phyloP scores from a whole-genome alignment of 768 basidiomycete genomes.

The Amanita molliuscula region DNA sequence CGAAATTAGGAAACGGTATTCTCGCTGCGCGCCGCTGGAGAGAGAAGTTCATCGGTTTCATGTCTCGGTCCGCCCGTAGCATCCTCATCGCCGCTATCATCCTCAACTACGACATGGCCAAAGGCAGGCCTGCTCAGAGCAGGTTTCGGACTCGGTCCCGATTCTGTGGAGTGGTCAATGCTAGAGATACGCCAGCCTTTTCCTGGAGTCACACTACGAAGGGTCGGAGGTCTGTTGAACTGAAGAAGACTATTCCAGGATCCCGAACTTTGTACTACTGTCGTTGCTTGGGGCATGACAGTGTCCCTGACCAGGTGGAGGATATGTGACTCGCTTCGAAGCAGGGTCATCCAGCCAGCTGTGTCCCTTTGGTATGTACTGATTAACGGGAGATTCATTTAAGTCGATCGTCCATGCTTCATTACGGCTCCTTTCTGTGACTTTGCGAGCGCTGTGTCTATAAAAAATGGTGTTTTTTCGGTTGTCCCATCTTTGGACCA shows the following conservation, averaged over 20 bases:
- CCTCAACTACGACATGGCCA: neutral
- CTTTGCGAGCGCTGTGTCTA: neutral
- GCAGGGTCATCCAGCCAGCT: neutral
- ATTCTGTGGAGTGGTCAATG: neutral
- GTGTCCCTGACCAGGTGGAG: neutral
- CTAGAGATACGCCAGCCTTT: neutral
- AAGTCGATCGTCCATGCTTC: slow-evolving; percentile 2
- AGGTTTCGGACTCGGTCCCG: neutral
- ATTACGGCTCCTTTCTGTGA: neutral
- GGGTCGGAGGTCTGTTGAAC: neutral
- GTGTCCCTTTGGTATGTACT: neutral
- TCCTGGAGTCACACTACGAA: neutral
- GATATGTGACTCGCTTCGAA: neutral
- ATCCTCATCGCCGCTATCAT: neutral
- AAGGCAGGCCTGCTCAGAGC: neutral
- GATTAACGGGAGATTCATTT: neutral
- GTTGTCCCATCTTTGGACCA: neutral
- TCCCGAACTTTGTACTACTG: neutral
- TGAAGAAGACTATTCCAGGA: neutral
- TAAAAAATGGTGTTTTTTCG: too few species aligned
- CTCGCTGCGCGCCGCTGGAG: neutral
- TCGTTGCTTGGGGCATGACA: neutral
- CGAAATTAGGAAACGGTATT: slow-evolving; percentile 1
- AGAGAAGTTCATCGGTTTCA: slow-evolving; percentile 2
- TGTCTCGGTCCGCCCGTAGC: neutral